Evolutionary conservation across 2,329 filamentous ascomycete genomes (phyloP).

Genomic region (Volutella citrinella): DNA sequence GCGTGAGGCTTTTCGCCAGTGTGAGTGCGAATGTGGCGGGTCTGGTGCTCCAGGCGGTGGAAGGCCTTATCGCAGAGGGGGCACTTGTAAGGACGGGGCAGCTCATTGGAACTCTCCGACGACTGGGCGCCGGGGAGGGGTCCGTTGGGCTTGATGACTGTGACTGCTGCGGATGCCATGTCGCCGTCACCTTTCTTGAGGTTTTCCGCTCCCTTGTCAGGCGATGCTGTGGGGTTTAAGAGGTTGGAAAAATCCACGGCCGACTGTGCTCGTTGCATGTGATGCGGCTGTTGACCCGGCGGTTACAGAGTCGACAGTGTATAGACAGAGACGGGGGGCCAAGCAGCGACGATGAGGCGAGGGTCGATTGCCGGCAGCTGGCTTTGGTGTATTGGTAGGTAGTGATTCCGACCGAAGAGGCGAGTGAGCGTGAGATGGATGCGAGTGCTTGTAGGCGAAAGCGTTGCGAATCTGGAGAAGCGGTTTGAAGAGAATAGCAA

Average conservation of each 20-base stretch:
- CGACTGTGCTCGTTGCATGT: slow-evolving; percentile 74
- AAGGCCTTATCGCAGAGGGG: slow-evolving; percentile 98
- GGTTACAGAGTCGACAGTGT: slow-evolving; percentile 10
- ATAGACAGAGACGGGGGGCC: too few relatives aligned
- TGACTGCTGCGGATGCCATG: slow-evolving; percentile 51
- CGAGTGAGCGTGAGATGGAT: too few relatives aligned
- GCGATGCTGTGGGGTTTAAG: slow-evolving; percentile 54
- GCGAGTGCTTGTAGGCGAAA: too few relatives aligned
- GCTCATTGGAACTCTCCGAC: slow-evolving; percentile 59
- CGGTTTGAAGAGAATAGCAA: slow-evolving; percentile 22
- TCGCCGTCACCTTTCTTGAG: slow-evolving; percentile 36
- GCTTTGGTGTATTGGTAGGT: too few relatives aligned
- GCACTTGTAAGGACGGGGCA: slow-evolving; percentile 97
- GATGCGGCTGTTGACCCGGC: slow-evolving; percentile 37
- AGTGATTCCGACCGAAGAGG: too few relatives aligned
- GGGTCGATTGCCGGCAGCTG: too few relatives aligned
- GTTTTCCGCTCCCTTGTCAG: slow-evolving; percentile 21
- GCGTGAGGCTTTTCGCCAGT: slow-evolving; percentile 98
- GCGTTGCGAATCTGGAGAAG: slow-evolving; percentile 22
- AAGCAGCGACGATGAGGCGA: too few relatives aligned
- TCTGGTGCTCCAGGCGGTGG: slow-evolving; percentile 94
- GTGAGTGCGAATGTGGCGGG: slow-evolving; percentile 87
- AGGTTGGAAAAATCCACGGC: slow-evolving; percentile 74
- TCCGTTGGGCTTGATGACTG: slow-evolving; percentile 60
- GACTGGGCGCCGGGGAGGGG: slow-evolving; percentile 60